phyloP scores from a whole-genome alignment of 352 stramenopile genomes.

The Pythium myriotylum region DNA sequence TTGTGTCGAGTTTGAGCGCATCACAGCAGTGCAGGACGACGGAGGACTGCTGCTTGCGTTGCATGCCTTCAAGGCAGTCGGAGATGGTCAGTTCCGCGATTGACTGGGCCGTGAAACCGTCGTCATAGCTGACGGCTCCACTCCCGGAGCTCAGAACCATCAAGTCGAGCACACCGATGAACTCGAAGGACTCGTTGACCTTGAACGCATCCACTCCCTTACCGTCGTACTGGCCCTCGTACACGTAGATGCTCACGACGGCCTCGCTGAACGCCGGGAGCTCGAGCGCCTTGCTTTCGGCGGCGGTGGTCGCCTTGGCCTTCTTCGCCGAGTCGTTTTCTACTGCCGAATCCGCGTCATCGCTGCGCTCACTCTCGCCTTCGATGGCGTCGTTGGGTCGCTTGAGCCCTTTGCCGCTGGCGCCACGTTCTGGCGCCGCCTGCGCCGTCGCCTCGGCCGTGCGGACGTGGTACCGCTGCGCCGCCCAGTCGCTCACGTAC shows the following conservation, averaged over 20 bases:
- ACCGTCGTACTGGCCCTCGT: slow-evolving; percentile 63
- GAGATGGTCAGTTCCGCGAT: slow-evolving; percentile 65
- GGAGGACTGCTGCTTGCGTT: slow-evolving; percentile 48
- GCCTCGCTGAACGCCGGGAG: slow-evolving; percentile 31
- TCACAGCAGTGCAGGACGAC: slow-evolving; percentile 75
- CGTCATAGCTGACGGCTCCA: slow-evolving; percentile 25
- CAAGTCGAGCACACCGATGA: slow-evolving; percentile 73
- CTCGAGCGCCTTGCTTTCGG: slow-evolving; percentile 1
- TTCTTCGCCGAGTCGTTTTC: slow-evolving; percentile 34
- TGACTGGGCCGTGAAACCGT: slow-evolving; percentile 31
- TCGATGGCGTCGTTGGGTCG: slow-evolving; percentile 40
- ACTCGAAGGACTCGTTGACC: slow-evolving; percentile 86
- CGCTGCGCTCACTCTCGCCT: not conserved
- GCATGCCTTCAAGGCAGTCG: slow-evolving; percentile 61
- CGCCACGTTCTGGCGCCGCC: not conserved
- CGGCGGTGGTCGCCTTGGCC: slow-evolving; percentile 26
- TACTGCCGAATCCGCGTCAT: not conserved
- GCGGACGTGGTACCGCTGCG: slow-evolving; percentile 30
- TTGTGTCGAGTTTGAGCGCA: slow-evolving; percentile 14
- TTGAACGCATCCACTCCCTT: slow-evolving; percentile 60
- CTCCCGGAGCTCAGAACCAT: slow-evolving; percentile 38
- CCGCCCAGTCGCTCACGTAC: slow-evolving; percentile 58
- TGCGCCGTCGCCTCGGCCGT: slow-evolving; percentile 13
- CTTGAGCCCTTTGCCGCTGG: slow-evolving; percentile 42
- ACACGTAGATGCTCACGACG: slow-evolving; percentile 71